phyloP scores from a whole-genome alignment of 495 filamentous ascomycete species.

The Bacidia gigantensis region DNA sequence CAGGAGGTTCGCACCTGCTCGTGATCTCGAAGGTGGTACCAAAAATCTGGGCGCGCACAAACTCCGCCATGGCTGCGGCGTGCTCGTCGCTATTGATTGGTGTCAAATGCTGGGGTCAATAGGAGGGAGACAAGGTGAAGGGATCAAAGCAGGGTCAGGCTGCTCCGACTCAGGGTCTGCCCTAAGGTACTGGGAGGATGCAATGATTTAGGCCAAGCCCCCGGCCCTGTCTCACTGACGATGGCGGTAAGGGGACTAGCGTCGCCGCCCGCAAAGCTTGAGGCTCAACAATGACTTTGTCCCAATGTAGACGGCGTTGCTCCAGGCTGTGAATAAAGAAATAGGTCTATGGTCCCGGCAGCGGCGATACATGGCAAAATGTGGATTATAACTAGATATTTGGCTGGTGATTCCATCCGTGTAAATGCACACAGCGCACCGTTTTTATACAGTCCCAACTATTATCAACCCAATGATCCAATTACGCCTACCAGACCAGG shows the following conservation, averaged over 20 bases:
- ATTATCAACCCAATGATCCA: background rate
- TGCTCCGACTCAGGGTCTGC: too few relatives aligned
- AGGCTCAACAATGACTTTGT: too few relatives aligned
- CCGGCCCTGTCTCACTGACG: background rate
- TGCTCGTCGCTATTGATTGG: background rate
- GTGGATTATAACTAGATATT: too few relatives aligned
- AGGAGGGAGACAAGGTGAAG: conserved; percentile 5
- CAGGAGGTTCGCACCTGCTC: conserved; percentile 51
- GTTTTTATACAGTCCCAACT: background rate
- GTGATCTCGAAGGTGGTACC: conserved; percentile 99
- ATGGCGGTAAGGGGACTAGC: background rate
- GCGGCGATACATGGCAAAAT: too few relatives aligned
- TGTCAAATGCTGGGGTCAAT: conserved; percentile 4
- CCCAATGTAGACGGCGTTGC: too few relatives aligned
- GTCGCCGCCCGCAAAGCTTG: background rate
- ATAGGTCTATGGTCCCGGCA: too few relatives aligned
- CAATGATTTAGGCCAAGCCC: background rate
- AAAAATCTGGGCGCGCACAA: conserved; percentile 97
- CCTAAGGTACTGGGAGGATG: too few relatives aligned
- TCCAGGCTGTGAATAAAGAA: too few relatives aligned
- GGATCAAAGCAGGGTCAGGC: background rate
- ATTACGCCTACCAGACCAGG: background rate
- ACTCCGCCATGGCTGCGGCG: conserved; percentile 72
- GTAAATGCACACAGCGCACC: conserved; percentile 6
- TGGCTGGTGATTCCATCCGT: too few relatives aligned